Evolutionary conservation across 495 filamentous ascomycete genomes (phyloP).

Genomic region (Talaromyces borbonicus): DNA sequence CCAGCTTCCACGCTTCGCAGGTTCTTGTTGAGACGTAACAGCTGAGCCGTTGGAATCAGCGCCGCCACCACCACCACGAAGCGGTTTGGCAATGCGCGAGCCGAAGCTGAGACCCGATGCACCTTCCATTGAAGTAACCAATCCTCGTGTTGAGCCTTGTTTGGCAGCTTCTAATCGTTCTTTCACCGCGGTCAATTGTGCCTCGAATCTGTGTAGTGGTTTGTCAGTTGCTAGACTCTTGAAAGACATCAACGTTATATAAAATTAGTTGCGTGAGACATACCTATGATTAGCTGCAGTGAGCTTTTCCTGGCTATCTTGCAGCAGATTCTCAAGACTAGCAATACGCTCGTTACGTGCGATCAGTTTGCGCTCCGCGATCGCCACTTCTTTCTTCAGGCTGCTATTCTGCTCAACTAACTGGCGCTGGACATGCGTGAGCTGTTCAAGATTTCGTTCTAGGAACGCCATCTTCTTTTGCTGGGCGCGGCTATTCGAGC

Average conservation of each 20-base stretch:
- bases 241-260: neutral
- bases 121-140: conserved; percentile 51
- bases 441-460: conserved; percentile 93
- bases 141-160: conserved; percentile 70
- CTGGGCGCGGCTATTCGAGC: conserved; percentile 93
- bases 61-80: conserved; percentile 71
- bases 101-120: conserved; percentile 64
- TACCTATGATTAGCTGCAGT: conserved; percentile 93
- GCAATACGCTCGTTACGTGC: conserved; percentile 94
- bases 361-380: conserved; percentile 93
- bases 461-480: conserved; percentile 99
- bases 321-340: conserved; percentile 79
- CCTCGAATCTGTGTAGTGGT: conserved; percentile 65
- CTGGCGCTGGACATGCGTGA: conserved; percentile 94
- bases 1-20: conserved; percentile 39
- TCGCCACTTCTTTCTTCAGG: conserved; percentile 97
- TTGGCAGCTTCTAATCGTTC: conserved; percentile 95
- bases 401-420: conserved; percentile 94
- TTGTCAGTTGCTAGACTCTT: conserved; percentile 7
- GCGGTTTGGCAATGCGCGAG: conserved; percentile 91
- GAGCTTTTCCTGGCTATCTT: conserved; percentile 95
- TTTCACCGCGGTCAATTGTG: conserved; percentile 92
- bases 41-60: conserved; percentile 26
- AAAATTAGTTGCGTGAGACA: no score
- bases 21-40: conserved; percentile 36